Percentiles rank a stretch among this genome's conserved stretches.
phyloP scores from a whole-genome alignment of 139 green algal genomes.

The Astrephomene gubernaculifera region DNA sequence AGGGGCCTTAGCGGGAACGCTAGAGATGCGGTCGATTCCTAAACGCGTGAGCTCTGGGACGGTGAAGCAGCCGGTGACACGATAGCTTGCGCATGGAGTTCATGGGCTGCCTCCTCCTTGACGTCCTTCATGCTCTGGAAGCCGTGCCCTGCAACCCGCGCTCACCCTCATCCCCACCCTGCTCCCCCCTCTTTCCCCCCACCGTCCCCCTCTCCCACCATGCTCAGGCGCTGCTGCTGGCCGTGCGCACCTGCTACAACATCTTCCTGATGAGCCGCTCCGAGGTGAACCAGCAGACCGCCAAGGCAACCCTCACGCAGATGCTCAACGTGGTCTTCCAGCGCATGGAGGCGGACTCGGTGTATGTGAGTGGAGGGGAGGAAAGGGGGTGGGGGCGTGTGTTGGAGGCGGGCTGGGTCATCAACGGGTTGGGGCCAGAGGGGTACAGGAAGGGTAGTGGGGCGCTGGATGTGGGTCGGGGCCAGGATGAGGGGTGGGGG shows the following conservation, averaged over 20 bases:
- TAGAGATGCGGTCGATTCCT: too few relatives aligned
- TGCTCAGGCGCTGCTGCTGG: conserved; percentile 82
- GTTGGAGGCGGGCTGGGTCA: too few relatives aligned
- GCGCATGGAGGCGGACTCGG: conserved; percentile 89
- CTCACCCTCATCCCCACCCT: not conserved
- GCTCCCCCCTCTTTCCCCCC: not conserved
- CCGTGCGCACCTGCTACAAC: conserved; percentile 96
- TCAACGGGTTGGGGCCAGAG: too few relatives aligned
- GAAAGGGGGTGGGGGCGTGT: too few relatives aligned
- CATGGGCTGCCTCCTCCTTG: not conserved
- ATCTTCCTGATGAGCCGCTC: conserved; percentile 90
- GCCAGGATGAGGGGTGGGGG: too few relatives aligned
- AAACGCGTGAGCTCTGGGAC: too few relatives aligned
- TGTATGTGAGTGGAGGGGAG: conserved; percentile 48
- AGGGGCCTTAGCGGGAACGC: too few relatives aligned
- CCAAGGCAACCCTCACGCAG: conserved; percentile 95
- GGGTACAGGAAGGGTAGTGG: too few relatives aligned
- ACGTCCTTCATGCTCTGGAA: not conserved
- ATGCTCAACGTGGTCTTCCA: conserved; percentile 98
- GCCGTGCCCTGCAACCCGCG: not conserved
- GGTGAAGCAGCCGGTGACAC: too few relatives aligned
- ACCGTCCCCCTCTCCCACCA: not conserved
- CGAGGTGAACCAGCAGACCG: conserved; percentile 94
- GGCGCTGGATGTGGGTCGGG: too few relatives aligned
- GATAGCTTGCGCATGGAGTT: too few relatives aligned